Percentiles rank a stretch among this genome's conserved stretches.
Conservation (phyloP, 2,329 filamentous ascomycete genomes). For the Zymoseptoria passerinii region DNA sequence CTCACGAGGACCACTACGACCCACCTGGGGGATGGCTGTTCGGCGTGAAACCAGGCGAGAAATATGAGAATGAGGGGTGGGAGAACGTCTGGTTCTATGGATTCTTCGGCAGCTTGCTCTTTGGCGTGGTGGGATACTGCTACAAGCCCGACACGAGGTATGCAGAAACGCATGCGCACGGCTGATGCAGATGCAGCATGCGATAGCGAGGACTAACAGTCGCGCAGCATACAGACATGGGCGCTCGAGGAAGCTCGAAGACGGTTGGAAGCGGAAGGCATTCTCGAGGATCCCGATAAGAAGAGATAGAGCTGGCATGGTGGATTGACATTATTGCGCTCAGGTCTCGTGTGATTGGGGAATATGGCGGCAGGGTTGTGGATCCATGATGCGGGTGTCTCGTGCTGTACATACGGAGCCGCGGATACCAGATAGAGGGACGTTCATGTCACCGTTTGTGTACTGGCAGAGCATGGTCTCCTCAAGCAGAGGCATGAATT, state of each 20-base stretch:
- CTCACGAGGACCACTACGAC: conserved; percentile 75
- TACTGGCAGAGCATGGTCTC: background rate
- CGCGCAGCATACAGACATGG: conserved; percentile 90
- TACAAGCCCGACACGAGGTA: conserved; percentile 99
- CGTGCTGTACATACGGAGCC: background rate
- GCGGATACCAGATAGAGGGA: background rate
- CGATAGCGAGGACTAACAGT: conserved; percentile 4
- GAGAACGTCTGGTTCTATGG: conserved; percentile 79
- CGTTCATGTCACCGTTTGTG: background rate
- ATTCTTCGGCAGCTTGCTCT: conserved; percentile 67
- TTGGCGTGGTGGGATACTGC: conserved; percentile 72
- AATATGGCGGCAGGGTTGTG: background rate
- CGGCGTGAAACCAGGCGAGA: conserved; percentile 89
- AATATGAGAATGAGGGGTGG: conserved; percentile 94
- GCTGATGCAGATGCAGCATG: background rate
- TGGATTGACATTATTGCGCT: background rate
- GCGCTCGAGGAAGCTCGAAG: conserved; percentile 92
- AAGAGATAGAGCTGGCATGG: conserved; percentile 8
- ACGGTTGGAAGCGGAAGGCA: conserved; percentile 91
- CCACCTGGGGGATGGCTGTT: conserved; percentile 87
- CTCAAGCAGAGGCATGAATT: background rate
- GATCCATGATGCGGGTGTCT: background rate
- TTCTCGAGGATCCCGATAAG: conserved; percentile 66
- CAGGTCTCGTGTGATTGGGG: background rate
- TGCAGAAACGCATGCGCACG: conserved; percentile 31